Evolutionary conservation across 257 asterid species (phyloP).

Genomic region (Prunella vulgaris): DNA sequence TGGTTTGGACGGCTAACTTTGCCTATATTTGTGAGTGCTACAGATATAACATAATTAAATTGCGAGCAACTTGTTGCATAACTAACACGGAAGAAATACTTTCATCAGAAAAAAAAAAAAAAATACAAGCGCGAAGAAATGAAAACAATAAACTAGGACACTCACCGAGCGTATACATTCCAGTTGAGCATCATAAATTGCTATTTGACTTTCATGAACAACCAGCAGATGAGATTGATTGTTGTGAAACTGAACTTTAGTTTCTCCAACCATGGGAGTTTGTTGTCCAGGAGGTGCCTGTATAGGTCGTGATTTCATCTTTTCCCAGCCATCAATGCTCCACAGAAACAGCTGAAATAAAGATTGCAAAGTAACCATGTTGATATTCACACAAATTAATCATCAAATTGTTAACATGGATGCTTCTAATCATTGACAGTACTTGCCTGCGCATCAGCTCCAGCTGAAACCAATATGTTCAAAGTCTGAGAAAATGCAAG

Average conservation of each 20-base stretch:
- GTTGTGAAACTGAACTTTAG: constrained; percentile 90
- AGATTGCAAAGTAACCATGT: constrained; percentile 5
- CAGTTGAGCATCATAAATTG: constrained; percentile 82
- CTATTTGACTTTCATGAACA: constrained; percentile 89
- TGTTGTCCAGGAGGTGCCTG: constrained; percentile 76
- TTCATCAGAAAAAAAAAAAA: not conserved
- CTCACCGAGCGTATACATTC: constrained; percentile 84
- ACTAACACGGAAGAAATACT: not conserved
- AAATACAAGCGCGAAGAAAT: not conserved
- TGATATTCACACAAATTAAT: not conserved
- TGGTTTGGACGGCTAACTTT: not conserved
- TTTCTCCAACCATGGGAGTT: constrained; percentile 73
- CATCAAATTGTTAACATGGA: not conserved
- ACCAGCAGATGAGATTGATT: constrained; percentile 88
- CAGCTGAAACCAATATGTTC: constrained; percentile 88
- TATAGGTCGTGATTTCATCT: constrained; percentile 71
- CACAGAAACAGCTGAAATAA: constrained; percentile 69
- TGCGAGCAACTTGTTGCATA: not conserved
- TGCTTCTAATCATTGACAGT: not conserved
- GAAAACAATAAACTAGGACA: constrained; percentile 5
- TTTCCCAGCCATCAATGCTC: constrained; percentile 97
- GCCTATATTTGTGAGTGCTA: too few relatives aligned
- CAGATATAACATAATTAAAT: too few relatives aligned
- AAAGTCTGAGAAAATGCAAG: constrained; percentile 92
- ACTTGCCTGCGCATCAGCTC: constrained; percentile 96